phyloP scores from a whole-genome alignment of 805 yeast species.

The Schwanniomyces sp. region DNA sequence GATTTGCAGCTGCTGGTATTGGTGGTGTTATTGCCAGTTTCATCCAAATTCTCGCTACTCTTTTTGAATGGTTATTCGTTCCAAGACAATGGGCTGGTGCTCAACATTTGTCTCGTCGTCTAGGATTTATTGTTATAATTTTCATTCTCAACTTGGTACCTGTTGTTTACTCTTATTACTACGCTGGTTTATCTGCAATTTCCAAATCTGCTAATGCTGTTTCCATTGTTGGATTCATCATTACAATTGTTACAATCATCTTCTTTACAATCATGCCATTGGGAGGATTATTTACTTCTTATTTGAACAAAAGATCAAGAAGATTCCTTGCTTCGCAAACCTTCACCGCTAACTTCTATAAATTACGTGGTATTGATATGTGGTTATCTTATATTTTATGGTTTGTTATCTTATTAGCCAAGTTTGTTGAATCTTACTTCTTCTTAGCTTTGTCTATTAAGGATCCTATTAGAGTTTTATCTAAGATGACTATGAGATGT shows the following conservation, averaged over 20 bases:
- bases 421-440: slow-evolving; percentile 86
- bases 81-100: slow-evolving; percentile 99
- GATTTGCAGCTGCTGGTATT: slow-evolving; percentile 91
- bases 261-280: slow-evolving; percentile 95
- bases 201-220: slow-evolving; percentile 77
- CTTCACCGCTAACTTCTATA: slow-evolving; percentile 88
- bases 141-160: slow-evolving; percentile 80
- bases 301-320: slow-evolving; percentile 83
- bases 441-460: slow-evolving; percentile 85
- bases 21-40: slow-evolving; percentile 87
- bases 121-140: slow-evolving; percentile 68
- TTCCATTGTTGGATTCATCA: slow-evolving; percentile 83
- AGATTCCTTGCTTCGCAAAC: slow-evolving; percentile 91
- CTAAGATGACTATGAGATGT: slow-evolving; percentile 89
- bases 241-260: slow-evolving; percentile 78
- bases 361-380: slow-evolving; percentile 84
- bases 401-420: slow-evolving; percentile 86
- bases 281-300: slow-evolving; percentile 93
- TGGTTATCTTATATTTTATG: slow-evolving; percentile 94
- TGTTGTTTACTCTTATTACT: slow-evolving; percentile 78
- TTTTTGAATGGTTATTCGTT: slow-evolving; percentile 92
- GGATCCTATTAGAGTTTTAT: slow-evolving; percentile 91
- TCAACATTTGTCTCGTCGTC: slow-evolving; percentile 88
- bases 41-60: slow-evolving; percentile 83
- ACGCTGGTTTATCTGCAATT: slow-evolving; percentile 64